Conservation (phyloP, 1,284 basidiomycete species). For the Stereum hirsutum region DNA sequence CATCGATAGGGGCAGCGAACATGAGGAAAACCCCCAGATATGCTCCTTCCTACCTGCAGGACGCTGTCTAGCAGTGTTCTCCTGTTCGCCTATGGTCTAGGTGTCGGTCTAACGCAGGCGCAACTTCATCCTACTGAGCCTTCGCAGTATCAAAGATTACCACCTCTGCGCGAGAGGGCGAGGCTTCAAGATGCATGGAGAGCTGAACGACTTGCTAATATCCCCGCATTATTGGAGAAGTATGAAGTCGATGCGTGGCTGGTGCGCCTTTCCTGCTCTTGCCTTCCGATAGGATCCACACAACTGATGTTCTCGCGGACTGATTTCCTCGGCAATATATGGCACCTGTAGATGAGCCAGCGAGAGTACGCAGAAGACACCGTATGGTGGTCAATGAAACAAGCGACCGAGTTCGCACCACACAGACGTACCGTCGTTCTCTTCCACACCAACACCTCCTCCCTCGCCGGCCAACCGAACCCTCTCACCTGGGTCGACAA, state of each 20-base stretch:
- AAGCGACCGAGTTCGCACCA: constrained; percentile 38
- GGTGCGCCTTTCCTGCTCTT: constrained; percentile 17
- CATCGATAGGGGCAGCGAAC: too few relatives aligned
- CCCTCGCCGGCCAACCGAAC: constrained; percentile 26
- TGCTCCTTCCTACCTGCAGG: too few relatives aligned
- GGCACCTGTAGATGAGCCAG: constrained; percentile 34
- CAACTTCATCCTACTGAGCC: constrained; percentile 26
- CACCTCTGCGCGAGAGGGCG: constrained; percentile 35
- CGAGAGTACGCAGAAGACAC: constrained; percentile 47
- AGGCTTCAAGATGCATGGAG: constrained; percentile 35
- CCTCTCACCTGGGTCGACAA: constrained; percentile 43
- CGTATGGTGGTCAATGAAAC: constrained; percentile 42
- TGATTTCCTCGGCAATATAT: too few relatives aligned
- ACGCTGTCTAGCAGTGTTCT: too few relatives aligned
- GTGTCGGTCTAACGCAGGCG: too few relatives aligned
- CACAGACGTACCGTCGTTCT: constrained; percentile 40
- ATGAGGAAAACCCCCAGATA: too few relatives aligned
- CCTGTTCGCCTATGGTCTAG: too few relatives aligned
- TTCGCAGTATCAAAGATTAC: constrained; percentile 29
- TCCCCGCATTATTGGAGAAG: constrained; percentile 34
- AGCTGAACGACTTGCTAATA: constrained; percentile 27
- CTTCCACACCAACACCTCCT: constrained; percentile 36
- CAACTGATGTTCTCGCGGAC: neutral
- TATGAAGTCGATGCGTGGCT: constrained; percentile 36
- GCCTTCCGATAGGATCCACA: neutral